Base-by-base conservation (phyloP, 2,329 filamentous ascomycete genomes). In the Monilinia laxa region DNA sequence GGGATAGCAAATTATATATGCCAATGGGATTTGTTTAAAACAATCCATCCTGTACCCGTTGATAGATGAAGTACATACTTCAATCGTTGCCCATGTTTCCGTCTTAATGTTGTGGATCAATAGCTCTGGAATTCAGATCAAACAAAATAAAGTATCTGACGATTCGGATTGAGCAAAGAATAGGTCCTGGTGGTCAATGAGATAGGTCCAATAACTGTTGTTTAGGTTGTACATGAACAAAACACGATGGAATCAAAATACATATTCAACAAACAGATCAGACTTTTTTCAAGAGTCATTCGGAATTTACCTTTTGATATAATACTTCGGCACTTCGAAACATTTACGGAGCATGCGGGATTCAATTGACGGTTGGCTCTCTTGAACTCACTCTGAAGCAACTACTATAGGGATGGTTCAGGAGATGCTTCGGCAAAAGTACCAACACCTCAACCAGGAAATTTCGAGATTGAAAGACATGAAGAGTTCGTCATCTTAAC, bases 381-480 rank as follows among this genome's bases (percentile, higher is more conserved):
- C 12, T 23, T 4, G 28, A 60, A 60, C 7, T 59, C 23, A 60
- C 7, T 59, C 23, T 49, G 57, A 60, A 60, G 57, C 57, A 60
- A n/a, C 42, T 60, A 51, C 10, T n/a, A 20, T 14, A 25, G 16
- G 42, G 11, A 60, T 10, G 20, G 38, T 12, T 55, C 28, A 20
- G 16, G 52, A 31, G 40, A 40, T 60, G 57, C 57, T 60, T 60
- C 20, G 57, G 57, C 28, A 51, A 60, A 38, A 25, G 9, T 38
- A 51, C 20, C 20, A 38, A 38, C 9, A 49, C 20, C 23, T 35
- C 31, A 12, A 35, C 14, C 25, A 9, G 25, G 31, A 35, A 54
- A 54, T 7, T 38, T 55, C 31, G n/a, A n/a, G 28, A 55, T n/a
- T 23, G 18, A 51, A 25, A 51, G 49, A 51, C 42, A 47, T 2